Conservation (phyloP, 352 stramenopile genomes). For the Globisporangium irregulare region DNA sequence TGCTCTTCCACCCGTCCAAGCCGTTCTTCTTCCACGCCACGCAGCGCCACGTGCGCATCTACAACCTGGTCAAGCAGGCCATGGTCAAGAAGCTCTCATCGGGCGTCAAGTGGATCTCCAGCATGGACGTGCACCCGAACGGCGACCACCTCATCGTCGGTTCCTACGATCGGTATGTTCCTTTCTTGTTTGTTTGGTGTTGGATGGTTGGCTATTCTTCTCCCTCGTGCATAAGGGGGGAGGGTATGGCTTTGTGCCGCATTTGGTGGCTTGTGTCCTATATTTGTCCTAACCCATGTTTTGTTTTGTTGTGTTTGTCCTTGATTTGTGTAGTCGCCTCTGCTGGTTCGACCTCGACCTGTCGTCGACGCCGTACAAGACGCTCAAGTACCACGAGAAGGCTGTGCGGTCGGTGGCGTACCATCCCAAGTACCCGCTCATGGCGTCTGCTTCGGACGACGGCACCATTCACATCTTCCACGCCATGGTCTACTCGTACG, state of each 20-base stretch:
- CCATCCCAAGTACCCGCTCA: conserved; percentile 96
- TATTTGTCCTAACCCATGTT: background rate
- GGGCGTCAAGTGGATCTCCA: conserved; percentile 99
- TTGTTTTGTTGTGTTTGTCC: background rate
- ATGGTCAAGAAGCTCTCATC: conserved; percentile 97
- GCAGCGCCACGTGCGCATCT: conserved; percentile 98
- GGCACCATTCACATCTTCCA: conserved; percentile 99
- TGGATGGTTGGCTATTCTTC: background rate
- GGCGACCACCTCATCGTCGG: conserved; percentile 98
- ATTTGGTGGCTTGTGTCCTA: conserved; percentile 2
- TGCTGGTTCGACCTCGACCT: conserved; percentile 99
- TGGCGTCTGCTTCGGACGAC: conserved; percentile 98
- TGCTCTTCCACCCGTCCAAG: conserved; percentile 98
- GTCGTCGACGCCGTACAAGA: conserved; percentile 97
- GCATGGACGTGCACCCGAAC: conserved; percentile 96
- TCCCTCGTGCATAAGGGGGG: background rate
- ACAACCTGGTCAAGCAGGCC: conserved; percentile 99
- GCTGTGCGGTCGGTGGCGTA: conserved; percentile 94
- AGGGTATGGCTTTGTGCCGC: background rate
- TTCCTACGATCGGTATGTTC: conserved; percentile 91
- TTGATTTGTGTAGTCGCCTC: conserved; percentile 55
- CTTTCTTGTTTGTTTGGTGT: background rate
- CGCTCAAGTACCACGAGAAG: conserved; percentile 98
- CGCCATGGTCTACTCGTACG: conserved; percentile 97
- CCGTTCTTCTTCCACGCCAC: conserved; percentile 99